phyloP scores from a whole-genome alignment of 352 stramenopile species.

The Sclerospora graminicola region DNA sequence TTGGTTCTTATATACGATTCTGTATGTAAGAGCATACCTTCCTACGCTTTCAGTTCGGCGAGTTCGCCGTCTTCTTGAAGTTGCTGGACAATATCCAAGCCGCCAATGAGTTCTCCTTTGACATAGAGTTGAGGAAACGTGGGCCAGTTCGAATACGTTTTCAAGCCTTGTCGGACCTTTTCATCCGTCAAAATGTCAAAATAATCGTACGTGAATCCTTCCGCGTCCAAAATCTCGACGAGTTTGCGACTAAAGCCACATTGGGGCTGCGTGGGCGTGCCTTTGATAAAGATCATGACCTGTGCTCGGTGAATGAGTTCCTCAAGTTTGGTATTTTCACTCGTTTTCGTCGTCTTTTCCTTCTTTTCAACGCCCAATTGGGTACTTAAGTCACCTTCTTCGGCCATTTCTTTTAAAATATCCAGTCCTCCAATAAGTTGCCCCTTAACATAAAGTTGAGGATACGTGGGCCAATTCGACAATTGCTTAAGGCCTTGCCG shows the following conservation, averaged over 20 bases:
- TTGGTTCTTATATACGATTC: too few species aligned
- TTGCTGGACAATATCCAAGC: constrained; percentile 96
- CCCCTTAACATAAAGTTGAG: constrained; percentile 94
- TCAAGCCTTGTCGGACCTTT: constrained; percentile 93
- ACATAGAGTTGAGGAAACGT: constrained; percentile 98
- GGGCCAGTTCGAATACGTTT: constrained; percentile 97
- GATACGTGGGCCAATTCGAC: constrained; percentile 96
- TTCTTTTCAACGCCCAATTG: constrained; percentile 88
- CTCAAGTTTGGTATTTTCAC: too few species aligned
- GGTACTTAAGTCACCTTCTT: constrained; percentile 82
- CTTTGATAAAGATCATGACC: constrained; percentile 99
- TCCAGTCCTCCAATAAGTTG: constrained; percentile 90
- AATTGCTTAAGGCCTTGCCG: constrained; percentile 94
- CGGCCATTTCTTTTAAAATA: constrained; percentile 92
- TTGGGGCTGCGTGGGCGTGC: constrained; percentile 80
- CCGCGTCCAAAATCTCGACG: constrained; percentile 87
- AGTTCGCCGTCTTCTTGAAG: constrained; percentile 86
- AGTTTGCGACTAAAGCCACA: constrained; percentile 96
- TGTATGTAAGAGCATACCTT: too few species aligned
- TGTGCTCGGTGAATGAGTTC: constrained; percentile 83
- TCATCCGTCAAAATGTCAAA: constrained; percentile 98
- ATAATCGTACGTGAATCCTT: constrained; percentile 88
- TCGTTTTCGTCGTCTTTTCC: constrained; percentile 76
- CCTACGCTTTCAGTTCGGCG: constrained; percentile 64
- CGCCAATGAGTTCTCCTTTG: constrained; percentile 94